Evolutionary conservation across 2,329 filamentous ascomycete species (phyloP), one percentile per base, ranked within the genome.

Genomic region (Amauroascus verrucosus): DNA sequence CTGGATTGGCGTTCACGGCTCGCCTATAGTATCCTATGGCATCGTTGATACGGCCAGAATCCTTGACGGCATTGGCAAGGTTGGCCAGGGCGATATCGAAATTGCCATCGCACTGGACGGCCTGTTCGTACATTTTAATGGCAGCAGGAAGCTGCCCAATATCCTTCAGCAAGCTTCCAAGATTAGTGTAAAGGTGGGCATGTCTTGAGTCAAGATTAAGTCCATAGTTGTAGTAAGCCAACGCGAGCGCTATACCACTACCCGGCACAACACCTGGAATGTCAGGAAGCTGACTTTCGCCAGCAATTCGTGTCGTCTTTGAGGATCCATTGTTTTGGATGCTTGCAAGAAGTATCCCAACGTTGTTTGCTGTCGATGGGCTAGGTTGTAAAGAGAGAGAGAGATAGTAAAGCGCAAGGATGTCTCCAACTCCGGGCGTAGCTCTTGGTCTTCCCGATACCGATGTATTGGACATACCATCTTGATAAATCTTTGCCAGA

Each of bases 41-140:
- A 65, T 98, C 93, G 54, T 83, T 86, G 60, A 97, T 88, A 41
- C 87, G 82, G 1, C 93, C 93, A 61, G 94, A 88, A 67, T 98
- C 93, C 68, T 98, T 98, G 60, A 98, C 90, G 7, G 93, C 93
- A 67, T 98, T 98, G 53, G 93, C 93, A 20, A 98, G 77, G 63
- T 98, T 98, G 3, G 93, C 95, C 53, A 98, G 74, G 32, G 93
- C 93, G 63, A 98, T 98, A 64, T 98, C 93, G 63, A 98, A 98
- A 22, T 83, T 87, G n/a, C 83, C 82, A 67, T 98, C 93, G 65
- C 90, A 97, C 2, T 81, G 78, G 13, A 98, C 93, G 9, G 93
- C 93, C 60, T 88, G 84, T 70, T 97, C 89, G 65, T 98, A 98
- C 91, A 98, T 97, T 59, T 85, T 83, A 61, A 98, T 96, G 0